A percentile compares a stretch with the other conserved stretches of the same genome.
Evolutionary conservation across 2,329 filamentous ascomycete genomes (phyloP).

Genomic region (Geosmithia putterillii): DNA sequence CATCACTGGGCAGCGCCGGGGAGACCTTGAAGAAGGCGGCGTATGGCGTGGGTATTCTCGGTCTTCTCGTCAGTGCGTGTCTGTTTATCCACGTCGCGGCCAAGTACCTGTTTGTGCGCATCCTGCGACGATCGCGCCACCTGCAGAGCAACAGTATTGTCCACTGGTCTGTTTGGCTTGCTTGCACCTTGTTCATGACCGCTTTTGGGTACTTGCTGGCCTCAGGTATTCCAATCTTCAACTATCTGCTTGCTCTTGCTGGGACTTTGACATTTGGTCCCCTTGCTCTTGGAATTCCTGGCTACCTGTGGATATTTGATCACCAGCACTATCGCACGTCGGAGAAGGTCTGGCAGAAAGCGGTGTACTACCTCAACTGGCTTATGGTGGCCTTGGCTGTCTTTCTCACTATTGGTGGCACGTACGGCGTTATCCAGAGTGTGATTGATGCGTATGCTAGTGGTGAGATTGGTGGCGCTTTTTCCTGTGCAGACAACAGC

Average conservation of each 20-base stretch:
- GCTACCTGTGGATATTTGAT: conserved; percentile 22
- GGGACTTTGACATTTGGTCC: conserved; percentile 21
- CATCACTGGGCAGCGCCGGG: conserved; percentile 49
- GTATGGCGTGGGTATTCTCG: conserved; percentile 45
- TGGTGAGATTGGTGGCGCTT: conserved; percentile 29
- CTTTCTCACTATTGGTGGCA: conserved; percentile 26
- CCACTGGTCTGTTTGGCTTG: conserved; percentile 24
- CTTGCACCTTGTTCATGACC: conserved; percentile 14
- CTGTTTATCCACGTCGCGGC: conserved; percentile 23
- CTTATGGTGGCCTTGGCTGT: conserved; percentile 19
- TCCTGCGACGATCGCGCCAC: conserved; percentile 21
- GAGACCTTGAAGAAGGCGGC: conserved; percentile 45
- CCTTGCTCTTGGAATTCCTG: conserved; percentile 19
- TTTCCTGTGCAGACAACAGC: conserved; percentile 32
- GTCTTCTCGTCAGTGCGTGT: conserved; percentile 24
- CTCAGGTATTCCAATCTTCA: conserved; percentile 20
- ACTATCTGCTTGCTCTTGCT: conserved; percentile 18
- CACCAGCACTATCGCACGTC: conserved; percentile 16
- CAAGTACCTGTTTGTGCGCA: conserved; percentile 26
- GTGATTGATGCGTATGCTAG: conserved; percentile 36
- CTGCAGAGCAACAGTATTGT: conserved; percentile 18
- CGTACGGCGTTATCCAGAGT: conserved; percentile 30
- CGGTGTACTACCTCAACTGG: conserved; percentile 20
- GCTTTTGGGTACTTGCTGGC: conserved; percentile 17
- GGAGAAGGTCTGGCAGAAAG: conserved; percentile 11